Base-by-base conservation (phyloP, 2,329 filamentous ascomycete species). In the Talaromyces sp. region DNA sequence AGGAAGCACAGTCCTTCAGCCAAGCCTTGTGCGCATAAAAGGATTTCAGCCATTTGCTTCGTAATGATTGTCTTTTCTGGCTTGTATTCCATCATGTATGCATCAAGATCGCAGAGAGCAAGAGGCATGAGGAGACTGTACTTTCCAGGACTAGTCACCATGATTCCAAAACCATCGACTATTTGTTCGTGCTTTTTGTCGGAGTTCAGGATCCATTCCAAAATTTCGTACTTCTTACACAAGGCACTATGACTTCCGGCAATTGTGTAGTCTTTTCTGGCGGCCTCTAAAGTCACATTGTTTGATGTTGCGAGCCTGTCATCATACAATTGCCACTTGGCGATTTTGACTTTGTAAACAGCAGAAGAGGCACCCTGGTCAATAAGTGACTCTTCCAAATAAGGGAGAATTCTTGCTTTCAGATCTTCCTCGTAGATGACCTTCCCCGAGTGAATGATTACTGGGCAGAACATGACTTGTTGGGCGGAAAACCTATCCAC, bases 91-190 rank as follows among this genome's bases (percentile, higher is more conserved):
- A 58, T 68, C 65, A 77, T 71, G 51, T 75, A 76, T n/a, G 61
- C 61, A 42, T 64, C 58, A 0, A 77, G 62, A 42, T 75, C 72
- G 60, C 68, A 74, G 16, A 67, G 58, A 1, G 74, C 73, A 4
- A 72, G 63, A 1, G 70, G 70, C 67, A 77, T 76, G 50, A 77
- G 76, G 3, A 77, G 59, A 46, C 73, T 76, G 55, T 72, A 75
- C 1, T 57, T 71, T 5, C 51, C 55, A 5, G 32, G 29, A 14
- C 63, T 69, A 14, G 70, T 66, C 20, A 70, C 62, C 13, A 77
- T 54, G 22, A 65, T 72, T 8, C 72, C 72, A 7, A 67, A 66
- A 32, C 68, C 73, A 39, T 71, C 67, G 13, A 76, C 52, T 3
- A 76, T 67, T 20, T 77, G 74, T 4, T 68, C 60, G 29, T 55